Conservation (phyloP, 2,329 filamentous ascomycete species). For the Cercospora brassicicola region DNA sequence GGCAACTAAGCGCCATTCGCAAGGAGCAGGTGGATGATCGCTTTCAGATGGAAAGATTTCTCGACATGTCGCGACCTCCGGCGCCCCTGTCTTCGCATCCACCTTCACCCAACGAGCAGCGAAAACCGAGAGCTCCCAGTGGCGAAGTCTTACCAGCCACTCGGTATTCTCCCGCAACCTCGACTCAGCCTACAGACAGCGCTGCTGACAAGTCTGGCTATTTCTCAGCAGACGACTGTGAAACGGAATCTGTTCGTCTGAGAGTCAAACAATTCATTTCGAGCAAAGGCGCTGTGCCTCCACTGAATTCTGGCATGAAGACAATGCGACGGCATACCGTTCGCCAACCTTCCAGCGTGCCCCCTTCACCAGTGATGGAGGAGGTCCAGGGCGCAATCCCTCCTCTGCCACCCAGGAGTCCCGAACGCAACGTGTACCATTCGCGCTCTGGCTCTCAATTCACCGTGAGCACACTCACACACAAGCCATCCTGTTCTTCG, state of each 20-base stretch:
- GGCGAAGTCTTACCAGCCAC: conserved; percentile 25
- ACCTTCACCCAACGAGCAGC: conserved; percentile 10
- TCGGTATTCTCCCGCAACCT: conserved; percentile 20
- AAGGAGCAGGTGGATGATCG: conserved; percentile 35
- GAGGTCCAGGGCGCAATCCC: conserved; percentile 22
- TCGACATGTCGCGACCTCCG: conserved; percentile 27
- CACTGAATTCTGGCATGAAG: conserved; percentile 23
- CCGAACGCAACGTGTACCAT: conserved; percentile 19
- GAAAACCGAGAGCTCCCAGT: conserved; percentile 17
- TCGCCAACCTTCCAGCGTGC: conserved; percentile 18
- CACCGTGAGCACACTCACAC: conserved; percentile 15
- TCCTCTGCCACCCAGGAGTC: conserved; percentile 24
- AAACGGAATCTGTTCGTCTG: conserved; percentile 20
- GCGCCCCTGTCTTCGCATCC: conserved; percentile 25
- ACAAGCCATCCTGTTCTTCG: conserved; percentile 22
- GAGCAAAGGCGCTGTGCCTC: conserved; percentile 27
- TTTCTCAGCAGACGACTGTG: conserved; percentile 17
- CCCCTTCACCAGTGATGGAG: conserved; percentile 25
- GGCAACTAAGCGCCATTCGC: conserved; percentile 29
- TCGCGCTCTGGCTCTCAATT: conserved; percentile 16
- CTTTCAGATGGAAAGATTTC: conserved; percentile 34
- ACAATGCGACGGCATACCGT: conserved; percentile 22
- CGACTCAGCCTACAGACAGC: conserved; percentile 5
- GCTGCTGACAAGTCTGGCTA: conserved; percentile 11
- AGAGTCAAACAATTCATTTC: conserved; percentile 28